Evolutionary conservation across 179 eudicot species (phyloP).

Genomic region (Heliamphora pulchella): DNA sequence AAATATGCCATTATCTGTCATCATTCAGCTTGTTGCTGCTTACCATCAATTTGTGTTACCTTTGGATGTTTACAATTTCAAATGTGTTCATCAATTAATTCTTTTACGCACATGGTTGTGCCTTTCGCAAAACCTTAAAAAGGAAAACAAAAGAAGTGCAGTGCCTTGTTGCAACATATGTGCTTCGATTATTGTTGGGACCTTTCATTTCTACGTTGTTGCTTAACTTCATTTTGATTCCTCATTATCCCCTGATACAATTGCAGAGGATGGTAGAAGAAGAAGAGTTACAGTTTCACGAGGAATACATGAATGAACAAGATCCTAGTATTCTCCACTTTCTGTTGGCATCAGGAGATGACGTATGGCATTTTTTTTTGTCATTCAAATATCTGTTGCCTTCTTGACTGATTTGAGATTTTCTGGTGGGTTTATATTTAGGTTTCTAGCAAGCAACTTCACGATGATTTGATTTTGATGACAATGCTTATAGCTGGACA

Average conservation of each 20-base stretch:
- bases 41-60: too few species aligned
- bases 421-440: slow-evolving; percentile 23
- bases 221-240: slow-evolving; percentile 11
- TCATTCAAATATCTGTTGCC: slow-evolving; percentile 7
- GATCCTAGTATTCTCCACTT: slow-evolving; percentile 99
- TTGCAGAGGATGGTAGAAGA: slow-evolving; percentile 91
- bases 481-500: slow-evolving; percentile 98
- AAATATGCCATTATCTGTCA: too few species aligned
- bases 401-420: slow-evolving; percentile 8
- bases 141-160: too few species aligned
- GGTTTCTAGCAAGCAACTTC: slow-evolving; percentile 99
- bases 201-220: background rate
- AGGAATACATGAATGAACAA: slow-evolving; percentile 93
- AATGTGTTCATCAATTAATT: too few species aligned
- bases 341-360: slow-evolving; percentile 96
- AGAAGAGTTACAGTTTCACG: slow-evolving; percentile 87
- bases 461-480: slow-evolving; percentile 95
- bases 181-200: too few species aligned
- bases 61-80: too few species aligned
- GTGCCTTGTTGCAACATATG: too few species aligned
- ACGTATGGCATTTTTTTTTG: slow-evolving; percentile 38
- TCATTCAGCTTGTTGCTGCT: too few species aligned
- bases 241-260: slow-evolving; percentile 9
- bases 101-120: too few species aligned
- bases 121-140: too few species aligned